Evolutionary conservation across 108 stramenopile genomes (phyloP).

Genomic region (Aurantiochytrium sp.): DNA sequence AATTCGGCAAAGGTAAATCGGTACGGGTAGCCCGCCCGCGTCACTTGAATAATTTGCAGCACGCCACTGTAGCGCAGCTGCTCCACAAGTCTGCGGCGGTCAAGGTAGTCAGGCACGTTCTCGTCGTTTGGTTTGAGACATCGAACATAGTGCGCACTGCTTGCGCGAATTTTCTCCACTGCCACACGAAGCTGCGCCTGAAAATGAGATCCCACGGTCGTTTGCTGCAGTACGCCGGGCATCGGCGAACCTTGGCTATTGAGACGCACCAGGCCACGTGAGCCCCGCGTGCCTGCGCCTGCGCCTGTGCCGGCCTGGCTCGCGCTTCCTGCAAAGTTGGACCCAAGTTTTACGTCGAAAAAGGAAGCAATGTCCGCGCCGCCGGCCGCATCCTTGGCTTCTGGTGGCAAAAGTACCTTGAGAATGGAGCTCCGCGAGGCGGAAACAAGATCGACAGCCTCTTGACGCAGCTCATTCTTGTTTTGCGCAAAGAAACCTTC

Average conservation of each 20-base stretch:
- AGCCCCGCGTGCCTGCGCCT: too few relatives aligned
- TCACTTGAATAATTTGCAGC: not conserved
- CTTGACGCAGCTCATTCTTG: conserved; percentile 25
- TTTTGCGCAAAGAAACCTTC: conserved; percentile 50
- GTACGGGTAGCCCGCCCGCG: conserved; percentile 5
- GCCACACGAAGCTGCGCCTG: conserved; percentile 71
- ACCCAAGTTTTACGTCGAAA: not conserved
- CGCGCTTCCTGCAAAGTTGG: not conserved
- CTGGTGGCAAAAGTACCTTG: not conserved
- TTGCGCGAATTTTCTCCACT: conserved; percentile 70
- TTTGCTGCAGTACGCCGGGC: not conserved
- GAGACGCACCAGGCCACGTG: not conserved
- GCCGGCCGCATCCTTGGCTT: not conserved
- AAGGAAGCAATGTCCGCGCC: conserved; percentile 1
- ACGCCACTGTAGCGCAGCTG: conserved; percentile 20
- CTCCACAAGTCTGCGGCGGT: not conserved
- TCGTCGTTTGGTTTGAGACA: conserved; percentile 90
- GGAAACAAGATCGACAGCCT: not conserved
- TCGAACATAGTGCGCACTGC: conserved; percentile 88
- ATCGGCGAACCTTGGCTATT: not conserved
- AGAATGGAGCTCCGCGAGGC: not conserved
- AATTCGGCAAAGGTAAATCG: conserved; percentile 7
- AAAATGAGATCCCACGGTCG: conserved; percentile 64
- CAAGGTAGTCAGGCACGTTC: conserved; percentile 17
- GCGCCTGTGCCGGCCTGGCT: too few relatives aligned